Conservation (phyloP, 106 monocot species). For the Phalaenopsis aphrodite region DNA sequence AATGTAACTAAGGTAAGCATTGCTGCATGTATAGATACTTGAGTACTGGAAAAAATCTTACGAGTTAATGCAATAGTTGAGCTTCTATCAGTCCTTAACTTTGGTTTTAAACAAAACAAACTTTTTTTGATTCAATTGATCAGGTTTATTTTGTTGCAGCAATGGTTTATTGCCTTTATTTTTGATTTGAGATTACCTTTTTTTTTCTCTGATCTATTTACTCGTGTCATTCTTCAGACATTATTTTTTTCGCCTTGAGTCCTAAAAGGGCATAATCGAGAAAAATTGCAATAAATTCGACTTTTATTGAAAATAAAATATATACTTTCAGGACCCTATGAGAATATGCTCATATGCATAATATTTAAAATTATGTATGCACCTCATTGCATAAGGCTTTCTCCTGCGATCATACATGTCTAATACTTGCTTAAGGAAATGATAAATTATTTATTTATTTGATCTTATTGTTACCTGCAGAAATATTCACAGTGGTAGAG, state of each 20-base stretch:
- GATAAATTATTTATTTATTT: neutral
- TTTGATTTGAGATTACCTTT: neutral
- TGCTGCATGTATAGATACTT: neutral
- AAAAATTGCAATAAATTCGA: neutral
- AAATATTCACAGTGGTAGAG: no score
- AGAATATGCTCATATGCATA: neutral
- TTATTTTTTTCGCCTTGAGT: neutral
- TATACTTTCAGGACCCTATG: neutral
- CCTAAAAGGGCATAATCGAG: neutral
- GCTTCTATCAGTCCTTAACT: neutral
- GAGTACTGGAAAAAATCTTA: neutral
- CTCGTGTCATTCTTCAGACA: neutral
- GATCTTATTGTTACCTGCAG: neutral
- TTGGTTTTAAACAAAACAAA: neutral
- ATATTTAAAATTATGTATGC: neutral
- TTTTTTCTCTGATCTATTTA: neutral
- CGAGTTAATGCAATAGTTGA: neutral
- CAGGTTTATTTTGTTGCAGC: neutral
- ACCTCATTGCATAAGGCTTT: neutral
- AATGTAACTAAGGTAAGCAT: slow-evolving; percentile 83
- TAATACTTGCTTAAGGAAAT: neutral
- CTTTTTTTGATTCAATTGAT: neutral
- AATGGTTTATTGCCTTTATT: neutral
- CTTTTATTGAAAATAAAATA: neutral
- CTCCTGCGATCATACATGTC: neutral